Conservation (phyloP, 805 yeast species). For the Kodamaea lidongshanica region DNA sequence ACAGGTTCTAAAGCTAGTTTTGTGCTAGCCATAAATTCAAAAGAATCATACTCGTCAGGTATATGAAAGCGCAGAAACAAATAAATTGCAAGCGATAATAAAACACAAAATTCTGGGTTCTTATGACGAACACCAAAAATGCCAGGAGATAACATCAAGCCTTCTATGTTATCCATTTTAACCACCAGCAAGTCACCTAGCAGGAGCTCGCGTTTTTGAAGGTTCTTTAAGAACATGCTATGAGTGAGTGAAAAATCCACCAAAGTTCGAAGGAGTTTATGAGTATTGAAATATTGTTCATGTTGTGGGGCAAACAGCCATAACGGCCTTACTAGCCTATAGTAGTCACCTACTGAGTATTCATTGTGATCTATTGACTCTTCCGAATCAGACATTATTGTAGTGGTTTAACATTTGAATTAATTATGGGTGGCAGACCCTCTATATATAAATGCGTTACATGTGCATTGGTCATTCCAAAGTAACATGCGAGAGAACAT, state of each 20-base stretch:
- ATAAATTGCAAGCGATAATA: constrained; percentile 22
- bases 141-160: neutral
- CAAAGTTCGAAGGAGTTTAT: constrained; percentile 19
- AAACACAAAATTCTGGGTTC: constrained; percentile 23
- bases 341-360: constrained; percentile 16
- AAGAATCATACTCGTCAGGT: constrained; percentile 19
- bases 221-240: constrained; percentile 14
- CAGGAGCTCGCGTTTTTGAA: constrained; percentile 21
- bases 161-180: neutral
- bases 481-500: constrained; percentile 1
- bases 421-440: constrained; percentile 1
- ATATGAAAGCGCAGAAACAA: constrained; percentile 25
- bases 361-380: constrained; percentile 13
- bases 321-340: constrained; percentile 14
- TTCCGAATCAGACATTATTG: constrained; percentile 15
- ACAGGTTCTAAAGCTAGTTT: constrained; percentile 11
- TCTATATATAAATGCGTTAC: constrained; percentile 5
- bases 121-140: constrained; percentile 3
- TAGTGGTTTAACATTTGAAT: neutral
- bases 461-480: constrained; percentile 1
- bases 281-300: constrained; percentile 14
- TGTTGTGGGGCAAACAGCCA: constrained; percentile 10
- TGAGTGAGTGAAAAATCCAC: constrained; percentile 22
- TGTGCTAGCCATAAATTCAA: constrained; percentile 12
- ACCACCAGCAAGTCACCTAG: constrained; percentile 14